Conservation (phyloP, 495 filamentous ascomycete species). For the Xylaria telfairii region DNA sequence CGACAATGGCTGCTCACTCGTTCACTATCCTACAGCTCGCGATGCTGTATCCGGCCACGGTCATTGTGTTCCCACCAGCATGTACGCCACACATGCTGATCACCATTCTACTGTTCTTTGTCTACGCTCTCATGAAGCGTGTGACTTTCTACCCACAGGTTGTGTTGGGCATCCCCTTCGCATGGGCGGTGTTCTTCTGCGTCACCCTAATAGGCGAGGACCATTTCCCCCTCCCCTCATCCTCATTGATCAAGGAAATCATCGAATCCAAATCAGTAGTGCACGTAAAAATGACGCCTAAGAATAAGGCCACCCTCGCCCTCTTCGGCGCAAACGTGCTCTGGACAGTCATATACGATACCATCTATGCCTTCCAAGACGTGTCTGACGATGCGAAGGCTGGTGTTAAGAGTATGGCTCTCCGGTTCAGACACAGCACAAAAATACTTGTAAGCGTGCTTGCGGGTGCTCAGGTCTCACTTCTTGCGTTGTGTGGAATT, state of each 20-base stretch:
- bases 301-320: conserved; percentile 11
- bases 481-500: conserved; percentile 29
- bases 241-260: background rate
- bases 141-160: conserved; percentile 46
- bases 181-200: conserved; percentile 38
- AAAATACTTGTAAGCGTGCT: conserved; percentile 26
- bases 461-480: background rate
- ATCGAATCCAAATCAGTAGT: no score
- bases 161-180: conserved; percentile 41
- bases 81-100: conserved; percentile 22
- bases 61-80: conserved; percentile 19
- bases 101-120: conserved; percentile 16
- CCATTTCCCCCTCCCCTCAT: conserved; percentile 8
- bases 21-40: conserved; percentile 33
- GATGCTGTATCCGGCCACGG: conserved; percentile 12
- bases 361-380: conserved; percentile 55
- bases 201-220: conserved; percentile 26
- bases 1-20: conserved; percentile 37
- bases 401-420: conserved; percentile 48
- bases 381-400: conserved; percentile 48
- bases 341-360: conserved; percentile 56
- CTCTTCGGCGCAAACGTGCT: conserved; percentile 37
- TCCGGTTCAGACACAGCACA: conserved; percentile 38
- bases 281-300: no score
- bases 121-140: conserved; percentile 44